These are phyloP conservation scores for Annulohypoxylon moriforme DNA, from an alignment of 495 filamentous ascomycete genomes.

Conservation along the genomic window DNA sequence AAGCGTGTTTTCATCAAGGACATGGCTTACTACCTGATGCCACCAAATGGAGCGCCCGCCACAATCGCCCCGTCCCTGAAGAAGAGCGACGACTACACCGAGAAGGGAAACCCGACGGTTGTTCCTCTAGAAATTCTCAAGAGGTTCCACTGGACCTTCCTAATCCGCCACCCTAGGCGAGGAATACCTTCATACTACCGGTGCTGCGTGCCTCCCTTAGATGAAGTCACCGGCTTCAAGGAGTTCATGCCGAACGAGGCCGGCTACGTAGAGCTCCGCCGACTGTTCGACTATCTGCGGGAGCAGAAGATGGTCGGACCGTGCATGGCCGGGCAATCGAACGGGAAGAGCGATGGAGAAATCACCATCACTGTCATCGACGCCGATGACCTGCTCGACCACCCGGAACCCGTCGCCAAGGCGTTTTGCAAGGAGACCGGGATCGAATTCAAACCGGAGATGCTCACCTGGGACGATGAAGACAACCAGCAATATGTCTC, in stretches of 20 bases:
- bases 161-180: conserved; percentile 90
- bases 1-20: conserved; percentile 98
- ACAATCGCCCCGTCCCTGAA: conserved; percentile 80
- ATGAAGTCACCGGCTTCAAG: conserved; percentile 83
- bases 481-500: conserved; percentile 71
- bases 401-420: conserved; percentile 76
- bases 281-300: conserved; percentile 84
- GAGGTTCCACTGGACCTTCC: conserved; percentile 92
- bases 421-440: conserved; percentile 83
- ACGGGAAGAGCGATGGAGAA: conserved; percentile 38
- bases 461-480: conserved; percentile 86
- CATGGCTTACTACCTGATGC: conserved; percentile 88
- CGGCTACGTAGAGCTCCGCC: conserved; percentile 87
- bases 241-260: conserved; percentile 87
- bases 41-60: conserved; percentile 73
- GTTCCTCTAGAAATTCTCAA: conserved; percentile 75
- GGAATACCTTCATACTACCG: conserved; percentile 94
- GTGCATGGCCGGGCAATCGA: conserved; percentile 59
- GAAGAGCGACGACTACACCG: conserved; percentile 65
- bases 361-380: conserved; percentile 85
- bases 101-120: conserved; percentile 79
- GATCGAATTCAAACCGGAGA: conserved; percentile 72
- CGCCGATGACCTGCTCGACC: conserved; percentile 91
- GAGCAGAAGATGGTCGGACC: conserved; percentile 72
- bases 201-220: conserved; percentile 92